Base-by-base conservation (phyloP, 2,329 filamentous ascomycete genomes). In the Canariomyces notabilis region DNA sequence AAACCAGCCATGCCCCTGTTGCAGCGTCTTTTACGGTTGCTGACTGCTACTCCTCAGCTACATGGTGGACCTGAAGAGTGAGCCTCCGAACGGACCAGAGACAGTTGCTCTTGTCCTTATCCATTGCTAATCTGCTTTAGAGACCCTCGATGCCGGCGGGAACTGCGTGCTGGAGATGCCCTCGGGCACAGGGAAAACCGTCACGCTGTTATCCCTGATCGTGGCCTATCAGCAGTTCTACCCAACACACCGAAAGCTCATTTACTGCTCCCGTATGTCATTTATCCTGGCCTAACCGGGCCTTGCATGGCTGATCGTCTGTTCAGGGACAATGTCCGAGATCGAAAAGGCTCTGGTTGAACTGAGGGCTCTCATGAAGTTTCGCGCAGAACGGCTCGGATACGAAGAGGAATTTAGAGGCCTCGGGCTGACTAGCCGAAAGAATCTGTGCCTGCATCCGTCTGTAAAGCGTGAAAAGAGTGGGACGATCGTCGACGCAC, bases 131-230 rank as follows among this genome's bases (percentile, higher is more conserved):
- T 38, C 26, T 23, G 20, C 12, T 15, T 23, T 38, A 78, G 75
- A 73, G 57, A 97, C 93, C 16, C 83, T 98, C 61, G 93, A 98
- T 75, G 86, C 85, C 16, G 88, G 88, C 42, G 94, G 93, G 51
- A 89, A 98, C 69, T 96, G 90, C 66, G 91, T 98, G 18, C 72
- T 98, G 58, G 93, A 98, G 71, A 98, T 98, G 93, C 93, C 93
- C 67, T 98, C 93, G 49, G 93, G 93, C 35, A 98, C 93, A 19
- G 93, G 93, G 51, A 98, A 98, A 74, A 98, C 93, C 0, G 87
- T 98, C 20, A 96, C 93, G 8, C 75, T 98, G 4, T 74, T 98
- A 36, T 96, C 93, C 0, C 79, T 98, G 57, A 98, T 98, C 61
- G 83, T 98, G 48, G 91, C 93, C 34, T 98, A 98, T 61, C 94